Evolutionary conservation across 1,139 yeast genomes (phyloP).

Genomic region (Sugiyamaella japonica): DNA sequence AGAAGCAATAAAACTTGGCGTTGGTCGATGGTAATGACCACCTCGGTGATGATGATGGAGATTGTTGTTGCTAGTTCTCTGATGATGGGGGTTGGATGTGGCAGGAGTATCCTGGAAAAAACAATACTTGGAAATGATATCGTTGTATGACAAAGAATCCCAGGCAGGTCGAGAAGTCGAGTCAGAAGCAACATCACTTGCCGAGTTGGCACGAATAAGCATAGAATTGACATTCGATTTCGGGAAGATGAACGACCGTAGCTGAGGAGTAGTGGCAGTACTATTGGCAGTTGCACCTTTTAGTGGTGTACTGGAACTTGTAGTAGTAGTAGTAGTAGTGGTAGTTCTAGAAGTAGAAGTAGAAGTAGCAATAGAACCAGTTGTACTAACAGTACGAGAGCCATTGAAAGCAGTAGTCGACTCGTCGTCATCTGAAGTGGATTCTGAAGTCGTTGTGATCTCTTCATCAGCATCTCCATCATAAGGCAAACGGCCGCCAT

Average conservation of each 20-base stretch:
- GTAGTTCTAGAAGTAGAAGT: no score
- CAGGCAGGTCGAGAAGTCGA: constrained; percentile 37
- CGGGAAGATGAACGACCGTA: constrained; percentile 20
- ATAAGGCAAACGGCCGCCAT: constrained; percentile 2
- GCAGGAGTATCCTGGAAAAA: constrained; percentile 47
- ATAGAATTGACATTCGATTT: constrained; percentile 8
- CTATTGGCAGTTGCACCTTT: constrained; percentile 5
- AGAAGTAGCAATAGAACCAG: no score
- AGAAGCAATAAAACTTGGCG: constrained; percentile 7
- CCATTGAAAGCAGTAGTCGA: neutral
- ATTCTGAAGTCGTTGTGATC: constrained; percentile 19
- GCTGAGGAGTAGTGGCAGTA: constrained; percentile 14
- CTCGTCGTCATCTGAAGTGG: constrained; percentile 22
- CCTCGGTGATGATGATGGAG: neutral
- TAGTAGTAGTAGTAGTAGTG: no score
- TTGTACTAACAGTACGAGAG: no score
- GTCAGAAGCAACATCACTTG: constrained; percentile 10
- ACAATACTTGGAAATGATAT: constrained; percentile 70
- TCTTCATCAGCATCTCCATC: constrained; percentile 20
- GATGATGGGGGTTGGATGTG: neutral
- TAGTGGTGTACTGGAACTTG: no score
- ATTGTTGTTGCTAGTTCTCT: neutral
- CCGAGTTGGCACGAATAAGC: constrained; percentile 3
- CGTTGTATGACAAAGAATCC: constrained; percentile 65
- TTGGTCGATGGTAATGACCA: constrained; percentile 4